Base-by-base conservation (phyloP, 345 rosid species). In the Citrus trifoliata region DNA sequence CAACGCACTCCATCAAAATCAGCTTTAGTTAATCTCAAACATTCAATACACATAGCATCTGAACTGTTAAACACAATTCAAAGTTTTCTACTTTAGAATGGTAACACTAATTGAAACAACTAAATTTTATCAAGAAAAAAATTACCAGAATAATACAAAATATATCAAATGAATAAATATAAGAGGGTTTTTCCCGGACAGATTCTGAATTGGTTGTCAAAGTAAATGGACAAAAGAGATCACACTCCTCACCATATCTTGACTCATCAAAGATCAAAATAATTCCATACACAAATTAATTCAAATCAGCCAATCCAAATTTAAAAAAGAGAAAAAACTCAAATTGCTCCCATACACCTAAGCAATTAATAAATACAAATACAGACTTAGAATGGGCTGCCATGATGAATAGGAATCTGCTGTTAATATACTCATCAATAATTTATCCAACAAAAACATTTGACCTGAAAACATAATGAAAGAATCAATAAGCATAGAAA, bases 1-100 rank as follows among this genome's bases (percentile, higher is more conserved):
- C 93, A 3, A 91, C 88, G 61, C 93, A 91, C 87, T 91, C 95
- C 95, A 91, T 91, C 58, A n/a, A 24, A 78, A 70, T 59, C 13
- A 28, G 28, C 75, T 69, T 69, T 58, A 59, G 53, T 22, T 13
- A 32, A 3, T 25, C 58, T 69, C 56, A 69, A 46, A 69, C 4
- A 14, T 38, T 12, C 16, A 25, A 40, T 40, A 13, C 3, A 10
- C 7, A 46, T 25, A 69, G 16, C 24, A 38, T 16, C 58, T 42
- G 13, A 69, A 69, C 18, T 69, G 58, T 55, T 13, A 42, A 42
- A 24, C 22, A 69, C 58, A 25, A 68, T 40, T 24, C 56, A 69
- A 25, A 4, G 27, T 42, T 68, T 46, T 46, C 56, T 14, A n/a
- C 33, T 3, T 40, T 25, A 42, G 55, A 24, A 18, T 65, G 33